Evolutionary conservation across 768 basidiomycete genomes (phyloP), one percentile per base, ranked within the genome.

Genomic region (Omphalotus guepiniiformis): DNA sequence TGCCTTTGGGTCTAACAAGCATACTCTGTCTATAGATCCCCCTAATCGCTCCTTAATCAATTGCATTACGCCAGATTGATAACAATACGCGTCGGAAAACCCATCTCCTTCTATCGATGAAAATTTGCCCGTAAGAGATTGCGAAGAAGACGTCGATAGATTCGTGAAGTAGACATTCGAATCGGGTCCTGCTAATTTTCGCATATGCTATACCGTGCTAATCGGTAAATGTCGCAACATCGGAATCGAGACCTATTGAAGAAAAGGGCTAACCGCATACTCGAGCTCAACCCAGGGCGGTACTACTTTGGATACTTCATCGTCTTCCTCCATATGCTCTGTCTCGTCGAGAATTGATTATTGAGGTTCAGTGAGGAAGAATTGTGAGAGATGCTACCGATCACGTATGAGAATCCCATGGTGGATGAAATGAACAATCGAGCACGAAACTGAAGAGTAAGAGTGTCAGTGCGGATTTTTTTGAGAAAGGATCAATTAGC

Each of bases 261-360:
- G n/a, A 40, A 27, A 39, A 50, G n/a, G n/a, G 69, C 76, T 51
- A 48, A 88, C 91, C 58, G 76, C 74, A 62, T 94, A 97, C 74
- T 97, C 95, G 39, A 97, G 79, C 55, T 86, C 79, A 26, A 97
- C 94, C 95, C 95, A 98, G 12, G 79, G 81, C 18, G 88, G 88
- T 34, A 91, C 77, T 3, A 85, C 74, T 54, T 76, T 79, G 1
- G 81, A 71, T 0, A 77, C 78, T 12, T 78, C 72, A 50, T 93
- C 93, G 61, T 97, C 94, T 41, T 93, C 91, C 62, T 97, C 94
- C 87, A 97, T 93, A 60, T 94, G 92, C 54, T 94, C 93, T 91
- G 25, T 9, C 9, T 32, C 8, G 15, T 21, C 0, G n/a, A 47
- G 18, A 23, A 12, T 21, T 12, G 34, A 19, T 21, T 1, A 37